Evolutionary conservation across 139 green algal species (phyloP).

Genomic region (Coccomyxa sp.): DNA sequence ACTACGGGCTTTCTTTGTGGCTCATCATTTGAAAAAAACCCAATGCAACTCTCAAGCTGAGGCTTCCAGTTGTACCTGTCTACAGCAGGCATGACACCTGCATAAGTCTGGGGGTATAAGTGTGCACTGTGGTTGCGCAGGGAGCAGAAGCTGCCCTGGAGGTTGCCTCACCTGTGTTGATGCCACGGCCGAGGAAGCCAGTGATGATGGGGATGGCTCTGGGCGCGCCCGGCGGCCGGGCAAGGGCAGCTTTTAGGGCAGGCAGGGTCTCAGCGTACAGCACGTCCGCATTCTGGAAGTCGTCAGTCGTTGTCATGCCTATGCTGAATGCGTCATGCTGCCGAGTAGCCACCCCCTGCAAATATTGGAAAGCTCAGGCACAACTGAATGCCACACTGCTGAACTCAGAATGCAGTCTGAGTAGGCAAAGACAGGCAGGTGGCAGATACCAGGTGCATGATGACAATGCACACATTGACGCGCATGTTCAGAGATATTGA

Average conservation of each 20-base stretch:
- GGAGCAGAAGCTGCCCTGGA: neutral
- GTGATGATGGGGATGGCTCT: constrained; percentile 81
- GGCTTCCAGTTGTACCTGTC: no score
- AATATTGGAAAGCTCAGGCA: no score
- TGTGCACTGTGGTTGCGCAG: neutral
- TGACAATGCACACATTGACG: no score
- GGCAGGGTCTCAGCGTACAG: constrained; percentile 49
- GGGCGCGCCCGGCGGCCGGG: neutral
- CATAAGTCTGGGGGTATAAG: neutral
- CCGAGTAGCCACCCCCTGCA: constrained; percentile 52
- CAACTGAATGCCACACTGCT: neutral
- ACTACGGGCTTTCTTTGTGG: no score
- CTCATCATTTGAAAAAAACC: no score
- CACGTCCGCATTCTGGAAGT: constrained; percentile 86
- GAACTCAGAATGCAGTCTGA: neutral
- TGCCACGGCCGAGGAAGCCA: constrained; percentile 87
- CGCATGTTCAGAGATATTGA: no score
- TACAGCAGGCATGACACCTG: no score
- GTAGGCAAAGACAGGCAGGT: no score
- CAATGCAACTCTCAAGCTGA: no score
- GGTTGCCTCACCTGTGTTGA: constrained; percentile 12
- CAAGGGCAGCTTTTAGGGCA: constrained; percentile 33
- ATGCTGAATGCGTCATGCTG: constrained; percentile 89
- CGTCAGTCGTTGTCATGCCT: constrained; percentile 88
- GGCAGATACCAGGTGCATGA: no score